Percentiles rank a stretch among this genome's conserved stretches.
phyloP scores from a whole-genome alignment of 2,329 filamentous ascomycete genomes.

The Chaetomium sp. region DNA sequence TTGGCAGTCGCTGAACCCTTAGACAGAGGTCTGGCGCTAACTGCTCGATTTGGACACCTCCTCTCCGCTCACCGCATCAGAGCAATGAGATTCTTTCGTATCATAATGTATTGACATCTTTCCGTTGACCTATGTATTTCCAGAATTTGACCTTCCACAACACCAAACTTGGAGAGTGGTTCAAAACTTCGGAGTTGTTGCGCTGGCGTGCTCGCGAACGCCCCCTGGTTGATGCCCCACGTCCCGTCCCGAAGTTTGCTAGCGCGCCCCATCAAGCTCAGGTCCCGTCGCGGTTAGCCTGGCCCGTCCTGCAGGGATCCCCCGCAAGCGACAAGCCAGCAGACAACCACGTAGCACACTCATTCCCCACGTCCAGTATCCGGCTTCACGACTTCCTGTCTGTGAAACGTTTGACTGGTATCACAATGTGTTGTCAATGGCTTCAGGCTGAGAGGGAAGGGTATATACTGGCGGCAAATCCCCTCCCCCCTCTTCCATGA shows the following conservation, averaged over 20 bases:
- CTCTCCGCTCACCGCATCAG: not conserved
- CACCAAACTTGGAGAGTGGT: conserved; percentile 1
- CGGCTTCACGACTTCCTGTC: conserved; percentile 10
- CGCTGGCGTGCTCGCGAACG: conserved; percentile 2
- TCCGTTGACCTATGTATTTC: not conserved
- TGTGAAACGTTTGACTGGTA: not conserved
- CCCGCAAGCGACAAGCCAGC: conserved; percentile 29
- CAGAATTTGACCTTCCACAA: not conserved
- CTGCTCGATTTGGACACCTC: not conserved
- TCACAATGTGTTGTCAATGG: not conserved
- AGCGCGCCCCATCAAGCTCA: conserved; percentile 13
- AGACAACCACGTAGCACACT: conserved; percentile 34
- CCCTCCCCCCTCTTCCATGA: not conserved
- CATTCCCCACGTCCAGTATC: conserved; percentile 11
- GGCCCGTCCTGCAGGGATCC: conserved; percentile 20
- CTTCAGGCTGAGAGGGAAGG: not conserved
- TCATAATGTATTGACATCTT: not conserved
- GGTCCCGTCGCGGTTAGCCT: conserved; percentile 13
- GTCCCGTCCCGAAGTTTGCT: conserved; percentile 16
- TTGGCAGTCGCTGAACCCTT: conserved; percentile 8
- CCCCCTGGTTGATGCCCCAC: conserved; percentile 13
- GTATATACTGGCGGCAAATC: not conserved
- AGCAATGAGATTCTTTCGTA: conserved; percentile 2
- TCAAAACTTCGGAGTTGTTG: conserved; percentile 15
- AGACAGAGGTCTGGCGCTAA: conserved; percentile 14